Conservation (phyloP, 2,329 filamentous ascomycete genomes). For the Magnaporthales sp. region DNA sequence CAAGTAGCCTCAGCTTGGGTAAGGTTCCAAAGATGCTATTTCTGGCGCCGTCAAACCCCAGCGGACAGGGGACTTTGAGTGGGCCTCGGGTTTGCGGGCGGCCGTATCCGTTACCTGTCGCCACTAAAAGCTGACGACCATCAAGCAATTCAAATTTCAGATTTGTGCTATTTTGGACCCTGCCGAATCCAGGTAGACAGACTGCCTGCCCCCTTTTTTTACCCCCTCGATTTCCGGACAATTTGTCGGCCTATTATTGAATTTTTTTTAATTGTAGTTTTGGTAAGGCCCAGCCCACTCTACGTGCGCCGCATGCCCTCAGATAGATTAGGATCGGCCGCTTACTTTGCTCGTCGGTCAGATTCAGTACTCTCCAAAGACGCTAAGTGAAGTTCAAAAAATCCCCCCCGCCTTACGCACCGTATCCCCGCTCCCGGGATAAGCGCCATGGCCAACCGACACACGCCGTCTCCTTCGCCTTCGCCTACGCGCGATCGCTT, state of each 20-base stretch:
- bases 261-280: too few relatives aligned
- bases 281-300: not conserved
- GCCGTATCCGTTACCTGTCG: not conserved
- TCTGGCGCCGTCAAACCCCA: not conserved
- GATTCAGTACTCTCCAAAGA: not conserved
- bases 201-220: not conserved
- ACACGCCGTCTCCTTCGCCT: conserved; percentile 1
- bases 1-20: not conserved
- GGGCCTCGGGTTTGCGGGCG: too few relatives aligned
- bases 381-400: not conserved
- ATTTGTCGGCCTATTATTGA: not conserved
- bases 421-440: not conserved
- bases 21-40: not conserved
- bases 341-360: not conserved
- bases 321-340: not conserved
- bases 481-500: not conserved
- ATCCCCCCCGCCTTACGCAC: not conserved
- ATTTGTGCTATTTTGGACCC: not conserved
- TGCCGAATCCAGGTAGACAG: not conserved
- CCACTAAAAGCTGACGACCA: not conserved
- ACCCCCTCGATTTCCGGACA: not conserved
- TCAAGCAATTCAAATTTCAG: not conserved
- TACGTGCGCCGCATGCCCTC: not conserved
- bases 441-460: not conserved
- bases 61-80: not conserved